Evolutionary conservation across 257 asterid genomes (phyloP), one percentile per base, ranked within the genome.

Genomic region (Penstemon eatonii): DNA sequence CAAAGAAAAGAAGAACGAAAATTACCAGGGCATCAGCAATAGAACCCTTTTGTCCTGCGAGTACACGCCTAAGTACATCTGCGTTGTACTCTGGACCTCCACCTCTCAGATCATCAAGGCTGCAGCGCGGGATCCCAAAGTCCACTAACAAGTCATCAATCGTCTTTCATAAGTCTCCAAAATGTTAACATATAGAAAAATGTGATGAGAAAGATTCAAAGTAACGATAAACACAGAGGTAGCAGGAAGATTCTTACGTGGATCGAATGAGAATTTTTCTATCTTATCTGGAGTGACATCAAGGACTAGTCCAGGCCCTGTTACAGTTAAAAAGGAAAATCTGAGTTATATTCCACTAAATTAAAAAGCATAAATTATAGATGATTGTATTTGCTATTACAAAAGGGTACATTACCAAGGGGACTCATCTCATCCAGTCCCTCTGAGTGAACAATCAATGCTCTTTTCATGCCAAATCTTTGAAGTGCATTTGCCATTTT

Each of bases 381-480:
- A 47, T 3, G n/a, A n/a, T 43, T 13, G 36, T 46, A 45, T 33
- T 18, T n/a, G 9, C 58, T 4, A 50, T 50, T 56, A 64, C 40
- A 37, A 74, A 45, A 61, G 25, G 49, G 19, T 39, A 65, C 73
- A 74, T 78, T 77, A 88, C 95, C 95, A n/a, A 85, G 88, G 72
- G 95, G 92, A 56, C 92, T 88, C 87, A 88, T 88, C 70, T 85
- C 92, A 59, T 88, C 92, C 67, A 88, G 80, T 47, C 95, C 92
- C 70, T 85, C 86, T 3, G 92, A 88, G 79, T 88, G 95, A 79
- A 88, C 92, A n/a, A 88, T 78, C 78, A 85, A 67, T 7, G 92
- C 87, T 71, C 92, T 68, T 71, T 79, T 77, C 95, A 85, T 85
- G 75, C 95, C 95, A 56, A 78, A 88, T 36, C 83, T 75, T 69